phyloP scores from a whole-genome alignment of 768 basidiomycete genomes.

The Leccinum subgranulosum region DNA sequence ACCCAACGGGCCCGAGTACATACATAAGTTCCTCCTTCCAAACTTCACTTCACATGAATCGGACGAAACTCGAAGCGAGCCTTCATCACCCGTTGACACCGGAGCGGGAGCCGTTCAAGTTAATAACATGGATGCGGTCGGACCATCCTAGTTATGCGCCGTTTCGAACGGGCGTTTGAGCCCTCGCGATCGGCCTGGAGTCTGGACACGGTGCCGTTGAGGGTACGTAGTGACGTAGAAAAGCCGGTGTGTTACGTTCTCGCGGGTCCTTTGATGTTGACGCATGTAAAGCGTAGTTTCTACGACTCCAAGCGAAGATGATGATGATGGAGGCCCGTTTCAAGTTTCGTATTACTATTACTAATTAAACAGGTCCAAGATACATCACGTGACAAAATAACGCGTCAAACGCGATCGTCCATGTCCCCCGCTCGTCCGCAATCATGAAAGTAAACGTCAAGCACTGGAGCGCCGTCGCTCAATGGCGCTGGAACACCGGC shows the following conservation, averaged over 20 bases:
- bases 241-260: too few species aligned
- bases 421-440: background rate
- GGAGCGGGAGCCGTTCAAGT: background rate
- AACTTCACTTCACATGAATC: too few species aligned
- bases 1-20: background rate
- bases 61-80: too few species aligned
- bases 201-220: background rate
- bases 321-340: too few species aligned
- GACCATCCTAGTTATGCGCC: background rate
- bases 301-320: too few species aligned
- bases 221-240: background rate
- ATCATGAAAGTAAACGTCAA: constrained; percentile 77
- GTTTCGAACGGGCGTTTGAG: background rate
- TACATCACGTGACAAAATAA: background rate
- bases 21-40: background rate
- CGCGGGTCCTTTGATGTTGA: too few species aligned
- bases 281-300: too few species aligned
- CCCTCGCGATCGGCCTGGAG: background rate
- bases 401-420: background rate
- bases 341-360: too few species aligned
- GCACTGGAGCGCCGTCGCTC: constrained; percentile 83
- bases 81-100: background rate
- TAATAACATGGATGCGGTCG: background rate
- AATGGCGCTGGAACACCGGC: constrained; percentile 80
- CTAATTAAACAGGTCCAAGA: too few species aligned